Evolutionary conservation across 768 basidiomycete genomes (phyloP).

Genomic region (Mycena latifolia): DNA sequence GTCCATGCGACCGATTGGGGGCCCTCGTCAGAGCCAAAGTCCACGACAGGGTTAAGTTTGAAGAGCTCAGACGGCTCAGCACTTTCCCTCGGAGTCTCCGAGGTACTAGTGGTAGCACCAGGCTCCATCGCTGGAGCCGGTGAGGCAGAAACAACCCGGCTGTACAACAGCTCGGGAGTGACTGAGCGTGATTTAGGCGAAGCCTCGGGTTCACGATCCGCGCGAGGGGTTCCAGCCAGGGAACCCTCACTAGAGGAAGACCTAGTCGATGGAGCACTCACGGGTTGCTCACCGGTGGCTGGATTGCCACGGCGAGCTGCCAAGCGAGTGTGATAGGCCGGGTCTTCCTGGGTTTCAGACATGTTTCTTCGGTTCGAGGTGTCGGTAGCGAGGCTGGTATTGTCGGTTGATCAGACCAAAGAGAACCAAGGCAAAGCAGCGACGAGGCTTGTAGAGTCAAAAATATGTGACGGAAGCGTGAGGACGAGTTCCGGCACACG

Average conservation of each 20-base stretch:
- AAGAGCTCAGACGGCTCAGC: no score
- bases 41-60: no score
- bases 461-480: slow-evolving; percentile 5
- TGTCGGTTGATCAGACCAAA: slow-evolving; percentile 8
- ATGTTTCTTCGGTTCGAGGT: background rate
- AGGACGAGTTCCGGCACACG: no score
- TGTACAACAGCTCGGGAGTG: background rate
- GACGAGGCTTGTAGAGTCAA: background rate
- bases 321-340: background rate
- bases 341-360: background rate
- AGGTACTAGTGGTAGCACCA: no score
- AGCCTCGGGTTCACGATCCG: background rate
- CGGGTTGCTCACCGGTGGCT: background rate
- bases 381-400: background rate
- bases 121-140: background rate
- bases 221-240: no score
- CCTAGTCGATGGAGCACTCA: background rate
- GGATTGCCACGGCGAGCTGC: no score
- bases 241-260: no score
- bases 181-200: slow-evolving; percentile 4
- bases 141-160: background rate
- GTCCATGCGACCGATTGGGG: no score
- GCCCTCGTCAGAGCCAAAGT: no score
- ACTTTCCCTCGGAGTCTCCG: no score
- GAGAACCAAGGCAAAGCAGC: background rate